Evolutionary conservation across 2,329 filamentous ascomycete species (phyloP).

Genomic region (Ascochyta viciae-villosae): DNA sequence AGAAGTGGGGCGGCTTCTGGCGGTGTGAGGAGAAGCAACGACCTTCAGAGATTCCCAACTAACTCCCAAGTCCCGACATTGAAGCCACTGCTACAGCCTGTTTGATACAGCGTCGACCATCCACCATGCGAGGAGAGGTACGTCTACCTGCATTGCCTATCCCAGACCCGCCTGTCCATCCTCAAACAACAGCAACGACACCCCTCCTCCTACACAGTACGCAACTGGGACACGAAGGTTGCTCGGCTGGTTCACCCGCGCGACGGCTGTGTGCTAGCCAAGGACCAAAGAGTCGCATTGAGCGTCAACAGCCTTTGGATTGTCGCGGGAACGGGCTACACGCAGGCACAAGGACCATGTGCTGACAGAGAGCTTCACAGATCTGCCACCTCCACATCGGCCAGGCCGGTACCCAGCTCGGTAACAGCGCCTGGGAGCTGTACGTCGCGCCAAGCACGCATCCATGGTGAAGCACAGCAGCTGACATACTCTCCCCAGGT

Average conservation of each 20-base stretch:
- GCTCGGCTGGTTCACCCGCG: constrained; percentile 10
- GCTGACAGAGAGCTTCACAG: constrained; percentile 48
- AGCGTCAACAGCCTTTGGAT: background rate
- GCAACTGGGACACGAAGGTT: constrained; percentile 18
- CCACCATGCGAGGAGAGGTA: constrained; percentile 53
- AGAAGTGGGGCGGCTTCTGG: constrained; percentile 11
- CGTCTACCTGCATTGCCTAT: constrained; percentile 23
- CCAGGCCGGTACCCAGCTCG: constrained; percentile 76
- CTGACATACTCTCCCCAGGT: constrained; percentile 56
- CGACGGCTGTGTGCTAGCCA: constrained; percentile 3
- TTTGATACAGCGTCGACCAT: constrained; percentile 43
- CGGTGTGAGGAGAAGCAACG: constrained; percentile 18
- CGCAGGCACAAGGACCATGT: background rate
- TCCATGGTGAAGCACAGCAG: constrained; percentile 14
- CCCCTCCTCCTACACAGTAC: constrained; percentile 18
- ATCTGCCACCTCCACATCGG: constrained; percentile 73
- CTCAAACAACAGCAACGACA: background rate
- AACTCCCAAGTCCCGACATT: constrained; percentile 21
- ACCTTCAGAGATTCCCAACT: constrained; percentile 23
- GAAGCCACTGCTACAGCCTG: constrained; percentile 38
- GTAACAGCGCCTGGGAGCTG: constrained; percentile 79
- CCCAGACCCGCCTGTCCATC: constrained; percentile 35
- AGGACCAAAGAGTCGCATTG: constrained; percentile 10
- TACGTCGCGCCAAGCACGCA: constrained; percentile 54
- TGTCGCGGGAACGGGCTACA: background rate